phyloP scores from a whole-genome alignment of 1,284 basidiomycete genomes.

The Cerioporus squamosus region DNA sequence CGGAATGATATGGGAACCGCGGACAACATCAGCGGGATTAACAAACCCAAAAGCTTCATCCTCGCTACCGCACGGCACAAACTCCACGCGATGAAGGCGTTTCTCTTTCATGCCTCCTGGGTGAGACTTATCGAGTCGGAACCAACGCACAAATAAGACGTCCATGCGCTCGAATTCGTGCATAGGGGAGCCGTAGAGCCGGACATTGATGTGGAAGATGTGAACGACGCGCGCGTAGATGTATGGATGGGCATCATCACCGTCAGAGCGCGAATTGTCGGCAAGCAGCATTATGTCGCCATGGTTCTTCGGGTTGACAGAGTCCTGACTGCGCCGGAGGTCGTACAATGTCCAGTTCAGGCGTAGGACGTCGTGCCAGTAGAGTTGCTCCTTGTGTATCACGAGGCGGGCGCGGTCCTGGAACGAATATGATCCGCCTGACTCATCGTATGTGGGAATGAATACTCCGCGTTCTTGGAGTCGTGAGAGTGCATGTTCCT shows the following conservation, averaged over 20 bases:
- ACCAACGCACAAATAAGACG: not conserved
- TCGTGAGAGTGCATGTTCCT: too few species aligned
- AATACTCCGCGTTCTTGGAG: too few species aligned
- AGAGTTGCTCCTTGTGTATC: conserved; percentile 29
- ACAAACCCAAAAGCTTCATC: too few species aligned
- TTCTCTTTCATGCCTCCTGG: too few species aligned
- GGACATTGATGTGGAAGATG: conserved; percentile 32
- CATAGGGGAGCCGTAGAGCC: not conserved
- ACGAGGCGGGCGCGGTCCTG: conserved; percentile 5
- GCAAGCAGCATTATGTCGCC: conserved; percentile 32
- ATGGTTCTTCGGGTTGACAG: conserved; percentile 36
- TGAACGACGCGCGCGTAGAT: conserved; percentile 8
- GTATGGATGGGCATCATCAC: too few species aligned
- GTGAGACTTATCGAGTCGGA: not conserved
- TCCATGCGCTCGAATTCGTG: not conserved
- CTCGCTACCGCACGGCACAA: too few species aligned
- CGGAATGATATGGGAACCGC: too few species aligned
- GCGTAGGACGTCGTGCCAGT: conserved; percentile 26
- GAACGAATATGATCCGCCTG: too few species aligned
- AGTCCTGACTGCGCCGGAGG: conserved; percentile 37
- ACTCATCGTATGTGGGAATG: too few species aligned
- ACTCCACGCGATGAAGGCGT: too few species aligned
- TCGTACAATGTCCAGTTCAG: conserved; percentile 41
- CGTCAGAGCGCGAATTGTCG: too few species aligned
- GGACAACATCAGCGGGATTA: too few species aligned